phyloP scores from a whole-genome alignment of 78 protist species.

The Dictyostelium purpureum region DNA sequence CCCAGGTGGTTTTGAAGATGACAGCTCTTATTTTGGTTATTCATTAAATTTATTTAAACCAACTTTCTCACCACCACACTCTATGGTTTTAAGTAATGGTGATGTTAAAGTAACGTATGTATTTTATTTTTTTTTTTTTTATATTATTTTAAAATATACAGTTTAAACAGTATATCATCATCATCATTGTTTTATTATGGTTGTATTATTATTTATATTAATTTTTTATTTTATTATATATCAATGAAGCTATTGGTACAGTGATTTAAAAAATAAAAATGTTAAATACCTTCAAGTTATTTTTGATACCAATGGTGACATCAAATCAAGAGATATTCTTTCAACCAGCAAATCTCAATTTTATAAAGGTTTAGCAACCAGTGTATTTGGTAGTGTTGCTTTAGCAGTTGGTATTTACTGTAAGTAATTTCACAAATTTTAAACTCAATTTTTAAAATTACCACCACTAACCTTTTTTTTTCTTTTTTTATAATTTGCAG shows the following conservation, averaged over 20 bases:
- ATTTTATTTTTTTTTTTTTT: too few relatives aligned
- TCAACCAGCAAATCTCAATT: not conserved
- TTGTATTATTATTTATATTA: too few relatives aligned
- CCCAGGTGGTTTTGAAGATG: conserved; percentile 19
- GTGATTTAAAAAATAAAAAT: not conserved
- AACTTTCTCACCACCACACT: not conserved
- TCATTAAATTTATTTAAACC: conserved; percentile 2
- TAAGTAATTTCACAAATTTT: not conserved
- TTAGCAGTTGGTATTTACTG: not conserved
- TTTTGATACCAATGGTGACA: conserved; percentile 40
- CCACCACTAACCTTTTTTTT: too few relatives aligned
- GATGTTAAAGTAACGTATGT: conserved; percentile 9
- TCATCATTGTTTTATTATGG: too few relatives aligned
- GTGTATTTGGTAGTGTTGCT: not conserved
- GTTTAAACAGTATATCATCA: too few relatives aligned
- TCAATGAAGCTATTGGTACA: conserved; percentile 10
- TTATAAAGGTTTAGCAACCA: not conserved
- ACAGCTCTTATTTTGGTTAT: not conserved
- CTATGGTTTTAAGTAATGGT: not conserved
- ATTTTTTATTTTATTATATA: too few relatives aligned
- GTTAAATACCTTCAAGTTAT: not conserved
- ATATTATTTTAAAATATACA: too few relatives aligned
- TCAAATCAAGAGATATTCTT: conserved; percentile 9
- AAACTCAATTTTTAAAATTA: too few relatives aligned
- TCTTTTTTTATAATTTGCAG: too few relatives aligned